Base-by-base conservation (phyloP, 2,329 filamentous ascomycete genomes). In the Xylaria sp. region DNA sequence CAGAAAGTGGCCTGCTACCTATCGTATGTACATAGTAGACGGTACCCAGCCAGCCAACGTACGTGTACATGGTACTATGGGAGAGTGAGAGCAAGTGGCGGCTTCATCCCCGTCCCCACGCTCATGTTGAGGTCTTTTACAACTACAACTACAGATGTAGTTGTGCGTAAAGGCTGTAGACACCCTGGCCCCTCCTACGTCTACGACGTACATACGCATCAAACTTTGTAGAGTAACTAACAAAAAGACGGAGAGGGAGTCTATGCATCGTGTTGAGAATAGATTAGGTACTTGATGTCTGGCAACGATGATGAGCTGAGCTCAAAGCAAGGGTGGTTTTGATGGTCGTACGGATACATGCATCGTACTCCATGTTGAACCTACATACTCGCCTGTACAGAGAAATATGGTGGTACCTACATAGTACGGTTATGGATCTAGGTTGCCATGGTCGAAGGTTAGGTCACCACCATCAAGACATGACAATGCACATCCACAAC, bases 311-410 rank as follows among this genome's bases (percentile, higher is more conserved):
- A 51, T 49, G 52, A 58, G 55, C 55, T 52, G 41, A 46, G 50
- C 50, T 39, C 52, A 60, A n/a, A 56, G 52, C 55, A 58, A 60
- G 54, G 57, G 55, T 53, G 34, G 34, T 46, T 51, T 16, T 43
- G 42, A 37, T 57, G 40, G 45, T 59, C 42, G 44, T 53, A 52
- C 48, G 37, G 49, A 44, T 54, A 44, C 41, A 56, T 50, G 43
- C 24, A 26, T 58, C 43, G 57, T 56, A 56, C 50, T 55, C 40
- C 24, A 26, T 6, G 24, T 11, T 5, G 24, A 26, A n/a, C n/a
- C n/a, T n/a, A n/a, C n/a, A n/a, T n/a, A n/a, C n/a, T n/a, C n/a
- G n/a, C n/a, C n/a, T n/a, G n/a, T n/a, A n/a, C n/a, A n/a, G n/a
- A n/a, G n/a, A n/a, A n/a, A n/a, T n/a, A n/a, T n/a, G n/a, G n/a